Conservation (phyloP, 306 rosid genomes). For the Oemleria cerasiformis region DNA sequence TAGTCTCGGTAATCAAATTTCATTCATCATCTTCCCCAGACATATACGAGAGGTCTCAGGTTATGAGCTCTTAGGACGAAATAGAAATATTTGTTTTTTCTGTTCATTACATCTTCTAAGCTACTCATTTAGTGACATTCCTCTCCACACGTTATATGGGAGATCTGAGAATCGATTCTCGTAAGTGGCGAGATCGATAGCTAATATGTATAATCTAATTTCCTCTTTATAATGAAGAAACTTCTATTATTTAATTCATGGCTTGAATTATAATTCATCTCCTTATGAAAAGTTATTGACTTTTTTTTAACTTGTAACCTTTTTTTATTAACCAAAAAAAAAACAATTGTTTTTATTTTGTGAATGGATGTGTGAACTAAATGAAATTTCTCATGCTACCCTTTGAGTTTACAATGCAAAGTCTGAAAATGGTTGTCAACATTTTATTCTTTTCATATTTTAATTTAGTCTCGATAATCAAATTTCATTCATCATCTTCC, state of each 20-base stretch:
- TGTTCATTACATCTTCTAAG: not conserved
- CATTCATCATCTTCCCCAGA: not conserved
- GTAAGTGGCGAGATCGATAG: too few species aligned
- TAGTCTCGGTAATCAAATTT: not conserved
- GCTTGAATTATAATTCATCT: slow-evolving; percentile 11
- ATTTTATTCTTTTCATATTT: not conserved
- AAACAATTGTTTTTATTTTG: not conserved
- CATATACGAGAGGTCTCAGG: too few species aligned
- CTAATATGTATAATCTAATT: too few species aligned
- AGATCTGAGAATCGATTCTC: too few species aligned
- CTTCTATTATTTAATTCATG: slow-evolving; percentile 12
- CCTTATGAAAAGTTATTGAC: not conserved
- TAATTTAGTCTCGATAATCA: not conserved
- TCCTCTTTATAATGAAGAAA: too few species aligned
- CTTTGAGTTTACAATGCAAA: slow-evolving; percentile 5
- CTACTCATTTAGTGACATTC: too few species aligned
- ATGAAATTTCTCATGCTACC: not conserved
- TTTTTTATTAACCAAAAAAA: too few species aligned
- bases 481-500: not conserved
- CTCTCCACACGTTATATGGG: too few species aligned
- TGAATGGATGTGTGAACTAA: not conserved
- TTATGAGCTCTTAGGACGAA: not conserved
- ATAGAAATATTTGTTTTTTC: not conserved
- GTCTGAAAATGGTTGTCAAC: not conserved
- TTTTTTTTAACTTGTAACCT: not conserved